Percentiles rank a stretch among this genome's conserved stretches.
Conservation (phyloP, 768 basidiomycete species). For the Filobasidium floriforme region DNA sequence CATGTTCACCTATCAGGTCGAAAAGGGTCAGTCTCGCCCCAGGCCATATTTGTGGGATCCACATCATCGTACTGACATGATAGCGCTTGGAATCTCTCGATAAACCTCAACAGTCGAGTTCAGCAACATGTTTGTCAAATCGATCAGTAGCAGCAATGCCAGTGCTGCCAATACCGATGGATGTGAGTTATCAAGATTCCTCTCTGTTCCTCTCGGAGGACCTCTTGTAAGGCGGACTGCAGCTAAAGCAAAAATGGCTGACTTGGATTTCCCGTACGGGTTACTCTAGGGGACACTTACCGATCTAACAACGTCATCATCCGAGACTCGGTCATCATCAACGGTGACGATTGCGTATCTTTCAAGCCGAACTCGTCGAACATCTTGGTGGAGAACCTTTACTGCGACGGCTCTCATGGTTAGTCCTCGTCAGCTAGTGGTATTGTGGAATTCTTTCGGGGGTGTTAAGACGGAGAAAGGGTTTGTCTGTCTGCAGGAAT, state of each 20-base stretch:
- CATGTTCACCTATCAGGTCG: slow-evolving; percentile 19
- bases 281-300: slow-evolving; percentile 60
- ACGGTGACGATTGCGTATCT: slow-evolving; percentile 51
- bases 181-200: too few species aligned
- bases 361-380: slow-evolving; percentile 56
- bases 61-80: too few species aligned
- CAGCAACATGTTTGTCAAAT: slow-evolving; percentile 44
- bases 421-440: neutral
- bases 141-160: slow-evolving; percentile 27
- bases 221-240: too few species aligned
- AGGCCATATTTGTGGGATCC: too few species aligned
- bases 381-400: slow-evolving; percentile 54
- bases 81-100: too few species aligned
- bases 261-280: too few species aligned
- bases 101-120: too few species aligned
- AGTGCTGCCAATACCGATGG: slow-evolving; percentile 49
- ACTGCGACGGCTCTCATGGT: slow-evolving; percentile 48
- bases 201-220: too few species aligned
- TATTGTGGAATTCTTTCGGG: too few species aligned
- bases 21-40: slow-evolving; percentile 6
- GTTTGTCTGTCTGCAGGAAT: slow-evolving; percentile 54
- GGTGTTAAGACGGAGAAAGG: too few species aligned
- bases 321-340: slow-evolving; percentile 46
- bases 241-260: too few species aligned
- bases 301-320: slow-evolving; percentile 47